Percentiles rank a stretch among this genome's conserved stretches.
Conservation (phyloP, 768 basidiomycete genomes). For the Suillus subalutaceus region DNA sequence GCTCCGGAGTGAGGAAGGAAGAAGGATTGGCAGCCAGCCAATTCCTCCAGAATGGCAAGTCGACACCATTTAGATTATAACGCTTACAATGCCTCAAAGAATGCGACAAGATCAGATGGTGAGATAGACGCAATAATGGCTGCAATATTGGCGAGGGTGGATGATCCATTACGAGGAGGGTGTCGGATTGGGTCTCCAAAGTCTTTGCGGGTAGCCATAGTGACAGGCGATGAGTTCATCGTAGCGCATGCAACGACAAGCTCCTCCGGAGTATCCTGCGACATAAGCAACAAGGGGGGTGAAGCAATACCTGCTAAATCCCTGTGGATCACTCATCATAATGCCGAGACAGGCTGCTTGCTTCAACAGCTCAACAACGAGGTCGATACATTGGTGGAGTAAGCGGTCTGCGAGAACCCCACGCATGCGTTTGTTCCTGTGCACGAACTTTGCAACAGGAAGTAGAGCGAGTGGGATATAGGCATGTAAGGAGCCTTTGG, state of each 20-base stretch:
- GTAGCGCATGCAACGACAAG: slow-evolving; percentile 6
- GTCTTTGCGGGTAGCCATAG: slow-evolving; percentile 30
- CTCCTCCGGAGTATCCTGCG: slow-evolving; percentile 17
- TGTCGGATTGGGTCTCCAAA: slow-evolving; percentile 37
- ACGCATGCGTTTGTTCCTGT: slow-evolving; percentile 3
- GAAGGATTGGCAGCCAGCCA: slow-evolving; percentile 38
- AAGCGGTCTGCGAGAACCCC: slow-evolving; percentile 21
- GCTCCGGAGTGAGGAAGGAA: slow-evolving; percentile 38
- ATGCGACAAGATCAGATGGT: slow-evolving; percentile 8
- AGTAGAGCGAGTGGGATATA: slow-evolving; percentile 22
- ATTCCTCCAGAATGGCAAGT: slow-evolving; percentile 39
- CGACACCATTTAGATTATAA: slow-evolving; percentile 16
- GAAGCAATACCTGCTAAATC: slow-evolving; percentile 15
- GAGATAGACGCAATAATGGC: neutral
- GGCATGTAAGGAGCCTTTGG: slow-evolving; percentile 21
- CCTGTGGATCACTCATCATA: slow-evolving; percentile 26
- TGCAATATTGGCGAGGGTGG: slow-evolving; percentile 28
- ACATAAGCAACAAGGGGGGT: slow-evolving; percentile 34
- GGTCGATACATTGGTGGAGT: slow-evolving; percentile 23
- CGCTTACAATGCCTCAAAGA: slow-evolving; percentile 7
- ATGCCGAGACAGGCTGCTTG: slow-evolving; percentile 19
- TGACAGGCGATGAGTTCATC: slow-evolving; percentile 35
- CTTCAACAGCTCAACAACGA: slow-evolving; percentile 20
- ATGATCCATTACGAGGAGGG: slow-evolving; percentile 23
- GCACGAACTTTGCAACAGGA: slow-evolving; percentile 26